phyloP scores from a whole-genome alignment of 2,329 filamentous ascomycete species.

The Colletotrichum destructivum region DNA sequence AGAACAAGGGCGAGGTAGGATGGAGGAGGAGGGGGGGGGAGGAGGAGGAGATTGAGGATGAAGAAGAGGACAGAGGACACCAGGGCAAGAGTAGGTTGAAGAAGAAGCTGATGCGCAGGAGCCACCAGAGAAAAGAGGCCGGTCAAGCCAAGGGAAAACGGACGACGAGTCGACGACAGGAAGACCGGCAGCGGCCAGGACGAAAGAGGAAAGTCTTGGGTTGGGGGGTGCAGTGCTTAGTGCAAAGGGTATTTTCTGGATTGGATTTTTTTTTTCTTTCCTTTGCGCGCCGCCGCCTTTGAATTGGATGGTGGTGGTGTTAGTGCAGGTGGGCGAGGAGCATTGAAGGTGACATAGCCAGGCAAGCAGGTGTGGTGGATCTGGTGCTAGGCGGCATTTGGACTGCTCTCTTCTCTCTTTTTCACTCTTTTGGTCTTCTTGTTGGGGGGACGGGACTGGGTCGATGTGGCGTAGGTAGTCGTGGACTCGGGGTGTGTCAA shows the following conservation, averaged over 20 bases:
- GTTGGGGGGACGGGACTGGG: background rate
- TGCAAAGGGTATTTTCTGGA: constrained; percentile 22
- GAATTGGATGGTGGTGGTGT: constrained; percentile 17
- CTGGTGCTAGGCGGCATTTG: constrained; percentile 7
- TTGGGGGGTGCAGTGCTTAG: constrained; percentile 13
- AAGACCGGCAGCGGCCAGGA: constrained; percentile 36
- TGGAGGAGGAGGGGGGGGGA: constrained; percentile 2
- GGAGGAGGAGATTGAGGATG: background rate
- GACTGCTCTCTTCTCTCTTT: background rate
- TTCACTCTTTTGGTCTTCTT: background rate
- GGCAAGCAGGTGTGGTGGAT: constrained; percentile 1
- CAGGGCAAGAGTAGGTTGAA: constrained; percentile 11
- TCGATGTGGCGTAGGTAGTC: background rate
- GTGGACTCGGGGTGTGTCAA: background rate
- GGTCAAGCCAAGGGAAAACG: constrained; percentile 36
- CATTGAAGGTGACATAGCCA: constrained; percentile 19
- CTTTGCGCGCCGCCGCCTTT: constrained; percentile 33
- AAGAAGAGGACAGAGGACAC: constrained; percentile 3
- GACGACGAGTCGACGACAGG: constrained; percentile 25
- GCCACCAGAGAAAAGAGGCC: constrained; percentile 30
- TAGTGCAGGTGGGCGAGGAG: constrained; percentile 30
- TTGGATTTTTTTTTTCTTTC: constrained; percentile 1
- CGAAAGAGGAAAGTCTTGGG: constrained; percentile 36
- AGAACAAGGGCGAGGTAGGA: constrained; percentile 17
- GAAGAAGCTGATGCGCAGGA: constrained; percentile 34